Evolutionary conservation across 352 stramenopile genomes (phyloP).

Genomic region (Pythium brachiatum): DNA sequence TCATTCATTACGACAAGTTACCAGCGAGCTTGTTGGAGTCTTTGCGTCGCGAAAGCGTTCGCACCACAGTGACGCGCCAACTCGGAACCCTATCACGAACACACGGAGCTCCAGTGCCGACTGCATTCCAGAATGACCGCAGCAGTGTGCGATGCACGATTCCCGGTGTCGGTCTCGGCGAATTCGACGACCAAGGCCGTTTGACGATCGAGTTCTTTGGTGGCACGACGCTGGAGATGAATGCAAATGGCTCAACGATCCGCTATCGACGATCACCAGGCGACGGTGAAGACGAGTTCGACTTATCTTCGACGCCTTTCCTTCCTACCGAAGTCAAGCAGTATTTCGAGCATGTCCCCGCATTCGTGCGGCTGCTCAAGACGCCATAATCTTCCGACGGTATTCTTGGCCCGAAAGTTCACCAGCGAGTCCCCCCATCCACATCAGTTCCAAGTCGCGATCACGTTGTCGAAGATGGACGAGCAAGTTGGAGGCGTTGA

Average conservation of each 20-base stretch:
- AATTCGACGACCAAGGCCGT: slow-evolving; percentile 35
- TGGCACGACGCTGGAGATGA: slow-evolving; percentile 39
- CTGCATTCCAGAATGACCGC: neutral
- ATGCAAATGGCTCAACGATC: slow-evolving; percentile 41
- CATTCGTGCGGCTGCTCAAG: slow-evolving; percentile 24
- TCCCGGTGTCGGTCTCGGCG: slow-evolving; percentile 41
- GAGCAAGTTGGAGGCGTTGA: neutral
- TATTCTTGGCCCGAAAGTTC: slow-evolving; percentile 6
- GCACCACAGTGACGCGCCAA: slow-evolving; percentile 8
- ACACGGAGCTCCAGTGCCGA: neutral
- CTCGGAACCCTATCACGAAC: slow-evolving; percentile 4
- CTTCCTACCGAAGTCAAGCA: slow-evolving; percentile 25
- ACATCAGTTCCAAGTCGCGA: neutral
- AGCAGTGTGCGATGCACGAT: slow-evolving; percentile 22
- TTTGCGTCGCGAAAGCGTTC: slow-evolving; percentile 28
- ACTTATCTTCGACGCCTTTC: slow-evolving; percentile 14
- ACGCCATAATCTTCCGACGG: neutral
- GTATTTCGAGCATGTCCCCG: slow-evolving; percentile 21
- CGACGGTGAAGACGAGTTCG: slow-evolving; percentile 19
- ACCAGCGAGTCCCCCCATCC: neutral
- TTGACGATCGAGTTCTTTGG: slow-evolving; percentile 50
- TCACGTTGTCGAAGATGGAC: neutral
- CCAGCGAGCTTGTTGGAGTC: slow-evolving; percentile 41
- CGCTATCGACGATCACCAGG: slow-evolving; percentile 12
- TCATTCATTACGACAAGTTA: slow-evolving; percentile 54